phyloP scores from a whole-genome alignment of 345 rosid species.

The Hypericum perforatum region DNA sequence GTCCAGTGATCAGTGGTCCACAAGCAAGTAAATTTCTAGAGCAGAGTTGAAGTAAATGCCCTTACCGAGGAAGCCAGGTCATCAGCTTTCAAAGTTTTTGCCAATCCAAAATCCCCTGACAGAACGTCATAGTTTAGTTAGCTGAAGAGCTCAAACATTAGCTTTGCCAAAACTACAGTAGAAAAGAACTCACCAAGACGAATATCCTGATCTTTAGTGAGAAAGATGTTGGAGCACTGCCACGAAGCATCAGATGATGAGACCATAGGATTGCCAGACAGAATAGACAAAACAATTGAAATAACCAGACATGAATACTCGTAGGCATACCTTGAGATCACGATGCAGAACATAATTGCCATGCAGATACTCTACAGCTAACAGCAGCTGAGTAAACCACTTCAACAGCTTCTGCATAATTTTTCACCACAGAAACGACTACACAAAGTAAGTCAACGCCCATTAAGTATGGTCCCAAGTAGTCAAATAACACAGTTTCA shows the following conservation, averaged over 20 bases:
- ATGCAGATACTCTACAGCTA: constrained; percentile 95
- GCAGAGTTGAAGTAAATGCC: constrained; percentile 10
- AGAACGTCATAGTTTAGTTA: too few species aligned
- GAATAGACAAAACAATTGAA: constrained; percentile 9
- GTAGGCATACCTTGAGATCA: constrained; percentile 63
- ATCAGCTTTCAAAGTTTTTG: constrained; percentile 87
- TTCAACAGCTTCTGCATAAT: constrained; percentile 77
- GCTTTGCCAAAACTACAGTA: too few species aligned
- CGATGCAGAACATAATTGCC: constrained; percentile 93
- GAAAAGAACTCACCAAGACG: constrained; percentile 64
- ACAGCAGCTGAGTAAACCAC: constrained; percentile 85
- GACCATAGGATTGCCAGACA: constrained; percentile 15
- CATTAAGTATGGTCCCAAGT: neutral
- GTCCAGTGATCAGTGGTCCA: too few species aligned
- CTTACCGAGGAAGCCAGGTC: constrained; percentile 95
- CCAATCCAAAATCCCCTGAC: constrained; percentile 94
- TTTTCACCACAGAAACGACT: neutral
- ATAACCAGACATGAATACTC: constrained; percentile 10
- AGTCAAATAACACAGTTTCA: neutral
- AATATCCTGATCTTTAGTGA: constrained; percentile 90
- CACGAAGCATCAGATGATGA: constrained; percentile 19
- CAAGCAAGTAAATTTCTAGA: neutral
- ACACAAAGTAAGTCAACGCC: constrained; percentile 8
- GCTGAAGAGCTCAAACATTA: too few species aligned
- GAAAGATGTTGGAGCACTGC: constrained; percentile 97